phyloP scores from a whole-genome alignment of 768 basidiomycete genomes.

The Xerocomellus dryophilus region DNA sequence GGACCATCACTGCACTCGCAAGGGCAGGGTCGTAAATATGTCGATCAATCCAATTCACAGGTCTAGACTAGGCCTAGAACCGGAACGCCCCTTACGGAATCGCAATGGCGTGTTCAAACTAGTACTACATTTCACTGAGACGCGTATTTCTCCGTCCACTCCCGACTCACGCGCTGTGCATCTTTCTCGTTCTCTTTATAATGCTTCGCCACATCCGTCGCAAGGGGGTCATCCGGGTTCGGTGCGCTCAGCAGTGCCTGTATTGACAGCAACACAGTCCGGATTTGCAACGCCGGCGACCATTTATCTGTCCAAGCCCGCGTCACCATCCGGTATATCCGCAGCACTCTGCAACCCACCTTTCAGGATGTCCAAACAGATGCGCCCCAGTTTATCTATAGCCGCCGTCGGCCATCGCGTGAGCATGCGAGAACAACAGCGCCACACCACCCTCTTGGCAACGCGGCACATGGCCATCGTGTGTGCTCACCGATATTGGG shows the following conservation, averaged over 20 bases:
- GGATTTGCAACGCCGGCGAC: conserved; percentile 98
- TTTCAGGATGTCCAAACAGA: conserved; percentile 98
- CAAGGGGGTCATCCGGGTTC: conserved; percentile 94
- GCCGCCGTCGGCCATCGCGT: conserved; percentile 17
- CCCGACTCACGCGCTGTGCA: conserved; percentile 86
- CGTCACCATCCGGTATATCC: background rate
- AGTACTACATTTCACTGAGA: conserved; percentile 19
- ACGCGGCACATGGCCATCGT: conserved; percentile 1
- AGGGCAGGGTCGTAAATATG: conserved; percentile 17
- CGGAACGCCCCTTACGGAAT: conserved; percentile 7
- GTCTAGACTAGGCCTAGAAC: conserved; percentile 27
- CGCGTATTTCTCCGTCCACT: conserved; percentile 95
- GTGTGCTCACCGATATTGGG: conserved; percentile 89
- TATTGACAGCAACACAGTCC: conserved; percentile 93
- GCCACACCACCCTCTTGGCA: conserved; percentile 11
- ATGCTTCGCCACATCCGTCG: conserved; percentile 94
- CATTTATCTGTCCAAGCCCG: conserved; percentile 74
- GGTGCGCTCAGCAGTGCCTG: conserved; percentile 96
- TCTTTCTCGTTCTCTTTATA: conserved; percentile 97
- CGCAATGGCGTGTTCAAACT: conserved; percentile 2
- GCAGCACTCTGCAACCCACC: conserved; percentile 45
- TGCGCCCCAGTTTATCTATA: conserved; percentile 94
- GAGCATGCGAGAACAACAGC: conserved; percentile 21
- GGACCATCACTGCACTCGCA: background rate
- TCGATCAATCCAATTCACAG: conserved; percentile 18